phyloP scores from a whole-genome alignment of 1,284 basidiomycete genomes.

The Trametes hirsuta region DNA sequence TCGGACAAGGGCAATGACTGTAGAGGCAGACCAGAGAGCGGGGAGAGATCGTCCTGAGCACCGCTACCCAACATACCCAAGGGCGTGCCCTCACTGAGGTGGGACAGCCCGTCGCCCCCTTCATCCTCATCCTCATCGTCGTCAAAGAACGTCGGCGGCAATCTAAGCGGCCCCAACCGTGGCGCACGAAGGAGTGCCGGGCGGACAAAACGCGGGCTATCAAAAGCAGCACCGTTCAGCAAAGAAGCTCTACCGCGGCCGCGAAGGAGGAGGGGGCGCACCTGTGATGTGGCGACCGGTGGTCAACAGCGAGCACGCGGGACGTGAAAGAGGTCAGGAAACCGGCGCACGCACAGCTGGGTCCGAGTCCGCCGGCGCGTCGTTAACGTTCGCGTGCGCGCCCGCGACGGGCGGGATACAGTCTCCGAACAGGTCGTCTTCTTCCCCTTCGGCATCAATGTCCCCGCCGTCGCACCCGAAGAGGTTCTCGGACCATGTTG shows the following conservation, averaged over 20 bases:
- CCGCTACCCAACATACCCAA: background rate
- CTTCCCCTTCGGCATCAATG: slow-evolving; percentile 1
- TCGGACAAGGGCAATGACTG: background rate
- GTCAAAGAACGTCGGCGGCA: slow-evolving; percentile 5
- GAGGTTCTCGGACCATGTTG: slow-evolving; percentile 15
- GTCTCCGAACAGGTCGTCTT: slow-evolving; percentile 13
- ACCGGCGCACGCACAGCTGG: slow-evolving; percentile 13
- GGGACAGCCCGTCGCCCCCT: background rate
- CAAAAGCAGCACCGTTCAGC: no score
- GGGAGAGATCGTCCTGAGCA: background rate
- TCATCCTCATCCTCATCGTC: slow-evolving; percentile 6
- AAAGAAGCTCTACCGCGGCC: background rate
- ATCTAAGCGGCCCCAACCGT: slow-evolving; percentile 1
- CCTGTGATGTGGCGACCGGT: background rate
- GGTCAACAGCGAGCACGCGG: slow-evolving; percentile 9
- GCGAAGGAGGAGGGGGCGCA: background rate
- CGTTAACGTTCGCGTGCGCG: background rate
- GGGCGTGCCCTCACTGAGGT: no score
- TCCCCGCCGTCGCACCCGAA: slow-evolving; percentile 9
- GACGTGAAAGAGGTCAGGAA: slow-evolving; percentile 1
- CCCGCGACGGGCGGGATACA: background rate
- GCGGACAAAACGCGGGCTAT: background rate
- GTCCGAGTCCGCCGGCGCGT: background rate
- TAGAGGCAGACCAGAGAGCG: background rate
- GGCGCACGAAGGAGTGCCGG: background rate